phyloP scores from a whole-genome alignment of 495 filamentous ascomycete species.

The Cercophora samala region DNA sequence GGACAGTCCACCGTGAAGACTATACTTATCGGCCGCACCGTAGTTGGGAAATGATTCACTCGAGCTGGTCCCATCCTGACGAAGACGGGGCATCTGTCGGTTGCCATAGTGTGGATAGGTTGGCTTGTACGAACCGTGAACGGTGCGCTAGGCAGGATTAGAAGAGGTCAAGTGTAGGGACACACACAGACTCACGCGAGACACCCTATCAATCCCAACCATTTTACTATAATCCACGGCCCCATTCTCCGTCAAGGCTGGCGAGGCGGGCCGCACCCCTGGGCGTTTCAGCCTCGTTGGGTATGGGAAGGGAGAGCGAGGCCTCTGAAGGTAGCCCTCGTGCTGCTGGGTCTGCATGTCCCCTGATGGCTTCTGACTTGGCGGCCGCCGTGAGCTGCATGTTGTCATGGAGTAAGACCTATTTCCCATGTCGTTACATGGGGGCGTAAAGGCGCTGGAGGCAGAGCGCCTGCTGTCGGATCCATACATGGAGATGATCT shows the following conservation, averaged over 20 bases:
- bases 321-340: conserved; percentile 44
- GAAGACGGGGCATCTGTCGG: conserved; percentile 33
- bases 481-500: conserved; percentile 48
- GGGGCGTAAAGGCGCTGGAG: conserved; percentile 38
- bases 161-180: not conserved
- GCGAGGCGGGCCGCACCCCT: conserved; percentile 61
- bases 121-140: conserved; percentile 43
- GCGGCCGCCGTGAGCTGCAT: conserved; percentile 48
- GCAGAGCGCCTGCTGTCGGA: conserved; percentile 43
- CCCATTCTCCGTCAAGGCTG: conserved; percentile 53
- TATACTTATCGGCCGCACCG: conserved; percentile 27
- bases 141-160: conserved; percentile 35
- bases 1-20: not conserved
- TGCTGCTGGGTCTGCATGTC: conserved; percentile 47
- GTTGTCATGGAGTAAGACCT: conserved; percentile 60
- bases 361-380: conserved; percentile 51
- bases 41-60: conserved; percentile 33
- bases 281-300: conserved; percentile 63
- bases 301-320: conserved; percentile 61
- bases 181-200: conserved; percentile 41
- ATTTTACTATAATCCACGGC: conserved; percentile 48
- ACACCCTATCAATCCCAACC: conserved; percentile 47
- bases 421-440: conserved; percentile 39
- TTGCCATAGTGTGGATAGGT: conserved; percentile 36
- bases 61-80: conserved; percentile 38